Evolutionary conservation across 208 protist species (phyloP).

Genomic region (Acanthamoeba sp.): DNA sequence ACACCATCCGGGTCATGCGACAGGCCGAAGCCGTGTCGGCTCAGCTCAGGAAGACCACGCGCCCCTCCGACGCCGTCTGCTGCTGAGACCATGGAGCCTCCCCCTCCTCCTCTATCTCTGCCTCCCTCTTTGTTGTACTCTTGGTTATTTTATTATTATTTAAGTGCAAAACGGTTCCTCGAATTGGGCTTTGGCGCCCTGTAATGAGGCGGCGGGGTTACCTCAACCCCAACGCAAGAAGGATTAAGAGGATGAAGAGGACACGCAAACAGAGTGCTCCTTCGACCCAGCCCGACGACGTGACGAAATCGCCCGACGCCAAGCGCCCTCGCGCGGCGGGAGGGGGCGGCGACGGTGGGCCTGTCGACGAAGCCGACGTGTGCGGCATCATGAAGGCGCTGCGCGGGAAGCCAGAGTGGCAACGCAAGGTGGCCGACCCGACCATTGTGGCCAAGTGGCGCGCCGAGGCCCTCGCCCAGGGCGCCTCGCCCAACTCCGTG

Average conservation of each 20-base stretch:
- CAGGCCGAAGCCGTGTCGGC: slow-evolving; percentile 51
- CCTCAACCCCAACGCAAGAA: too few relatives aligned
- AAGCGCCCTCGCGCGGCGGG: too few relatives aligned
- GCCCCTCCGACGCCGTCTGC: slow-evolving; percentile 19
- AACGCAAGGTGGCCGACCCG: slow-evolving; percentile 40
- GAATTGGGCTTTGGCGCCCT: too few relatives aligned
- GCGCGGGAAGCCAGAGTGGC: slow-evolving; percentile 10
- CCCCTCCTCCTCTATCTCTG: too few relatives aligned
- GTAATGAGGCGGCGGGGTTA: too few relatives aligned
- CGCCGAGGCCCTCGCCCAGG: background rate
- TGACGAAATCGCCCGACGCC: too few relatives aligned
- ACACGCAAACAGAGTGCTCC: too few relatives aligned
- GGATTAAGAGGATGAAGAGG: too few relatives aligned
- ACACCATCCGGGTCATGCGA: slow-evolving; percentile 17
- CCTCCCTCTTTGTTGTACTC: too few relatives aligned
- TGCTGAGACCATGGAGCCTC: background rate
- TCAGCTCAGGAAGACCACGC: background rate
- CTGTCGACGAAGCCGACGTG: background rate
- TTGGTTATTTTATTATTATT: too few relatives aligned
- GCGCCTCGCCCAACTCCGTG: background rate
- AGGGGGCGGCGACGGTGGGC: background rate
- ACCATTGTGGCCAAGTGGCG: background rate
- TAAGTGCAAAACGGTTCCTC: too few relatives aligned
- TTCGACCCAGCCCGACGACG: too few relatives aligned
- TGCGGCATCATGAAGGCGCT: background rate